A percentile compares a stretch with the other conserved stretches of the same genome.
Evolutionary conservation across 2,329 filamentous ascomycete species (phyloP).

Genomic region (Ophiocordyceps camponoti-floridani): DNA sequence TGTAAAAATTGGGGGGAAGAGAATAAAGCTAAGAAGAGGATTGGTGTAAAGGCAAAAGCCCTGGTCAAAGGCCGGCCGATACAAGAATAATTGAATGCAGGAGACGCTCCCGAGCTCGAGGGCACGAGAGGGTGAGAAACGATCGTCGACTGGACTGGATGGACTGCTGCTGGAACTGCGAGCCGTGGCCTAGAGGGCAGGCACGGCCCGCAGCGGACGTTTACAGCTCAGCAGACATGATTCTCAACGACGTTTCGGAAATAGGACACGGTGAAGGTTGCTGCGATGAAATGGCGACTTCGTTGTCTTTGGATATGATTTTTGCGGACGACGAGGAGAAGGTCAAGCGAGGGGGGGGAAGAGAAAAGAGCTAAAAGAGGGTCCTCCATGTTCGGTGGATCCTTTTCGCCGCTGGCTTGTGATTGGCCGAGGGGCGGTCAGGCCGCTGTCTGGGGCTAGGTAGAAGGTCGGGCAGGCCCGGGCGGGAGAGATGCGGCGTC

Average conservation of each 20-base stretch:
- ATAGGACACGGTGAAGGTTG: constrained; percentile 7
- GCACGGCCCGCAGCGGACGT: constrained; percentile 59
- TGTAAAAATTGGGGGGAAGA: not conserved
- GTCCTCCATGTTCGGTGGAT: not conserved
- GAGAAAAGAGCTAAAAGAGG: constrained; percentile 3
- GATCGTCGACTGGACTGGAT: constrained; percentile 55
- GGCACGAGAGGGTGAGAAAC: constrained; percentile 40
- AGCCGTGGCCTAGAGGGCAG: constrained; percentile 28
- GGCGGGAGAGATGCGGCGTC: constrained; percentile 1
- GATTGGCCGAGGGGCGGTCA: constrained; percentile 4
- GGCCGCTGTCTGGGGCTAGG: not conserved
- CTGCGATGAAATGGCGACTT: constrained; percentile 11
- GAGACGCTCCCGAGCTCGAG: constrained; percentile 20
- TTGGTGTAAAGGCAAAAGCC: constrained; percentile 3
- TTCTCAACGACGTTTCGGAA: constrained; percentile 51
- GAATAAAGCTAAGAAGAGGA: constrained; percentile 3
- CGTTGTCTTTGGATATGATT: constrained; percentile 1
- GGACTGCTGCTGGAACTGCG: constrained; percentile 80
- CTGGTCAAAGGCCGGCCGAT: constrained; percentile 12
- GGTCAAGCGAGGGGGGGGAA: constrained; percentile 3
- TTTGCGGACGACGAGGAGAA: constrained; percentile 3
- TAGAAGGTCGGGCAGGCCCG: too few species aligned
- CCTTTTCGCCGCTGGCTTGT: constrained; percentile 6
- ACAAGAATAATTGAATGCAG: constrained; percentile 15
- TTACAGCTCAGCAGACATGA: constrained; percentile 78